A percentile compares a stretch with the other conserved stretches of the same genome.
Evolutionary conservation across 2,329 filamentous ascomycete species (phyloP).

Genomic region (Pseudocercospora musae): DNA sequence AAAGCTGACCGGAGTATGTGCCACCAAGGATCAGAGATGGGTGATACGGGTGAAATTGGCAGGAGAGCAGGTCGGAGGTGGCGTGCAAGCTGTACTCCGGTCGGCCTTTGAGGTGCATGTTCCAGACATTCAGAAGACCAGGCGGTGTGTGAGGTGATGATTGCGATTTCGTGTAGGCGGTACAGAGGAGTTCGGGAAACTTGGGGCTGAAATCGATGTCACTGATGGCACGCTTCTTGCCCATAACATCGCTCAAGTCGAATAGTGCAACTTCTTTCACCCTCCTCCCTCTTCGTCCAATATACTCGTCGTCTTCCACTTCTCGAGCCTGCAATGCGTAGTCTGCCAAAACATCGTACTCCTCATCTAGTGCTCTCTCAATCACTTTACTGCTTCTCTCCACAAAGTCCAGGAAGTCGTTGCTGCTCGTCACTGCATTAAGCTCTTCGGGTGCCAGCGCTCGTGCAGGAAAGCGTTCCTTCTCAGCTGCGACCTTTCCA

Average conservation of each 20-base stretch:
- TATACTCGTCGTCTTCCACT: constrained; percentile 70
- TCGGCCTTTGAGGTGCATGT: constrained; percentile 86
- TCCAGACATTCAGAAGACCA: constrained; percentile 94
- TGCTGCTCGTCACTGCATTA: constrained; percentile 82
- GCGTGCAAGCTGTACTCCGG: constrained; percentile 97
- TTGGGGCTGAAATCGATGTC: constrained; percentile 94
- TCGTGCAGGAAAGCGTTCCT: constrained; percentile 59
- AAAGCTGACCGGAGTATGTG: constrained; percentile 92
- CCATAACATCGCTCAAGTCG: constrained; percentile 74
- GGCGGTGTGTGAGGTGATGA: constrained; percentile 77
- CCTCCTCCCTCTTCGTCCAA: constrained; percentile 67
- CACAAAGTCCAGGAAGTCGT: constrained; percentile 92
- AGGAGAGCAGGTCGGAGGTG: constrained; percentile 89
- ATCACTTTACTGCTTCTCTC: constrained; percentile 96
- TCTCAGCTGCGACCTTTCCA: constrained; percentile 45
- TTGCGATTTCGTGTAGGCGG: constrained; percentile 82
- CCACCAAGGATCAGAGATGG: constrained; percentile 94
- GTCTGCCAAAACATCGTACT: constrained; percentile 93
- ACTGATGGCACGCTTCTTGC: constrained; percentile 98
- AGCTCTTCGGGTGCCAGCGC: constrained; percentile 81
- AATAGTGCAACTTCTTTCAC: constrained; percentile 90
- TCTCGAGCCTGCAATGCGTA: constrained; percentile 77
- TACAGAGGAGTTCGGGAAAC: constrained; percentile 82
- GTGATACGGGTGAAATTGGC: constrained; percentile 98
- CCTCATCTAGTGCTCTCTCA: constrained; percentile 88